phyloP scores from a whole-genome alignment of 768 basidiomycete species.

The Termitomyces sp. region DNA sequence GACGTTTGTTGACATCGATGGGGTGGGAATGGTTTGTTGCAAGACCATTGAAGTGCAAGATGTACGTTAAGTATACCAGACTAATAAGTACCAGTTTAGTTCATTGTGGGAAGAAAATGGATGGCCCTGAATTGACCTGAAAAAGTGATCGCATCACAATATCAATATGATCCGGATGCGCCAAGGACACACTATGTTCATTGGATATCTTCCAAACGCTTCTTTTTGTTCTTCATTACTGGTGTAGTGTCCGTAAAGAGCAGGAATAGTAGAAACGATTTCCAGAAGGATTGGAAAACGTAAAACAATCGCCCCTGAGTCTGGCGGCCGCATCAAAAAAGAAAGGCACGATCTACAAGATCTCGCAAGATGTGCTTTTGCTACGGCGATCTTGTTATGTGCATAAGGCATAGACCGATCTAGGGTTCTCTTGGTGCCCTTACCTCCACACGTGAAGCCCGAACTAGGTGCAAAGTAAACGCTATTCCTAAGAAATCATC shows the following conservation, averaged over 20 bases:
- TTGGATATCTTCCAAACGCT: neutral
- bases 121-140: neutral
- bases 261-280: neutral
- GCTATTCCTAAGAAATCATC: neutral
- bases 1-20: neutral
- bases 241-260: neutral
- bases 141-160: slow-evolving; percentile 2
- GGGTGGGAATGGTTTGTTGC: neutral
- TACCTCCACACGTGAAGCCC: slow-evolving; percentile 2
- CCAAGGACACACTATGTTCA: neutral
- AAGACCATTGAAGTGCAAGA: neutral
- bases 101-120: neutral
- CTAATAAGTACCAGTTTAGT: neutral
- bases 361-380: neutral
- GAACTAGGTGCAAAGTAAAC: neutral
- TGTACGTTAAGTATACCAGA: neutral
- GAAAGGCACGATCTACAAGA: slow-evolving; percentile 9
- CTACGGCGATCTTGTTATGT: slow-evolving; percentile 9
- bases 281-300: neutral
- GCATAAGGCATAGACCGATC: slow-evolving; percentile 3
- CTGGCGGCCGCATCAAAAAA: slow-evolving; percentile 9
- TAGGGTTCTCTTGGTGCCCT: neutral
- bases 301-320: neutral
- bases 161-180: neutral
- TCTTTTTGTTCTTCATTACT: neutral